Conservation (phyloP, 2,329 filamentous ascomycete species). For the Fusarium domesticum region DNA sequence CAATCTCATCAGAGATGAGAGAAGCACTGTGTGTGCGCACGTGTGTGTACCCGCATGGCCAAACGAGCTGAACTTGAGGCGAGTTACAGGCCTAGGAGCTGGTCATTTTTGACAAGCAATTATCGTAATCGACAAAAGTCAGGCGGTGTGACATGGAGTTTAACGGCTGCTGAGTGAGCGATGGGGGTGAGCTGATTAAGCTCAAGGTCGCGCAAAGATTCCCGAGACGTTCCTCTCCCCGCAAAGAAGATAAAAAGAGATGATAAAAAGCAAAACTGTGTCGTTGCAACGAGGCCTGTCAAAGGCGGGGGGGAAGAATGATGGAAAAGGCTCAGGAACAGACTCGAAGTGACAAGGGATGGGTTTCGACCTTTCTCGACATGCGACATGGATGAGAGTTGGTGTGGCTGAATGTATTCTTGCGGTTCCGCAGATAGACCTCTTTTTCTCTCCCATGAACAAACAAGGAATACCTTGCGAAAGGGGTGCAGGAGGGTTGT, state of each 20-base stretch:
- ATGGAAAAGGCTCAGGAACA: not conserved
- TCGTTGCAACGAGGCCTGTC: not conserved
- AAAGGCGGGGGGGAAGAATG: not conserved
- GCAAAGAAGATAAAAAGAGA: not conserved
- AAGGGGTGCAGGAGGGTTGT: conserved; percentile 4
- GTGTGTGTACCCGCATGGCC: too few relatives aligned
- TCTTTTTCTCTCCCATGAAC: not conserved
- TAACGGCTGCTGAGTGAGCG: too few relatives aligned
- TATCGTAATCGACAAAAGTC: too few relatives aligned
- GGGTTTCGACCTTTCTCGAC: too few relatives aligned
- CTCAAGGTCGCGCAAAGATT: too few relatives aligned
- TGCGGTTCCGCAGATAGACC: conserved; percentile 5
- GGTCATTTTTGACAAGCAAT: too few relatives aligned
- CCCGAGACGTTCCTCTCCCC: not conserved
- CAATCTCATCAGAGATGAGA: too few relatives aligned
- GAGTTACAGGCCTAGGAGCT: too few relatives aligned
- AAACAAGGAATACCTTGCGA: conserved; percentile 2
- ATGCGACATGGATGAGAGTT: not conserved
- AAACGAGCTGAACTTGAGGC: too few relatives aligned
- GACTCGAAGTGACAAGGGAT: not conserved
- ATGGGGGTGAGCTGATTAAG: too few relatives aligned
- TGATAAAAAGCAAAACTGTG: not conserved
- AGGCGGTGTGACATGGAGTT: too few relatives aligned
- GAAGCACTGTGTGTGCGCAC: not conserved
- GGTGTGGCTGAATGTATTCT: conserved; percentile 5